Evolutionary conservation across 1,284 basidiomycete genomes (phyloP), one percentile per base, ranked within the genome.

Genomic region (Puccinia novopanici): DNA sequence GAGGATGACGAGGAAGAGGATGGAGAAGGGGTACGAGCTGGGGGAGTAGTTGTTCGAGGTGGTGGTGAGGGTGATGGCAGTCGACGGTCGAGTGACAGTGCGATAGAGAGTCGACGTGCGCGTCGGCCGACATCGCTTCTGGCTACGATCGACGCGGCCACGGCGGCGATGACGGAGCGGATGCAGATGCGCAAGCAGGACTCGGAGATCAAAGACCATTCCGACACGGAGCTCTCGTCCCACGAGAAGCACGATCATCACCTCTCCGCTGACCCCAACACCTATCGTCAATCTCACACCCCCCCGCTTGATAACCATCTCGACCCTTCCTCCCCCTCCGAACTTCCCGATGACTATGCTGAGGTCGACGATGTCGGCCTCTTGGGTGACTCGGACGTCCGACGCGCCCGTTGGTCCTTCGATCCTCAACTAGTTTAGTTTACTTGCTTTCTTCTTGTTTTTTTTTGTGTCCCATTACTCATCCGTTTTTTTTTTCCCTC

Each of bases 101-200:
- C 15, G 22, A 67, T 77, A 10, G 67, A 59, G 40, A 52, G 22
- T 9, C 24, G 76, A 2, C 10, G 22, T 37, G 61, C 50, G 1
- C n/a, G 75, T 10, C 40, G 83, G 40, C 84, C 84, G 13, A 83
- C 83, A 17, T 83, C 82, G 24, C 55, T 85, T 78, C 70, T 85
- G 12, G 84, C 84, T 3, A 85, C 84, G 55, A 84, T 85, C 30
- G 84, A 85, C 61, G 84, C 84, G 19, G 84, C 77, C 30, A 79
- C 77, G 3, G 67, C 76, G 13, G 76, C 76, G 45, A 79, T 79
- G 76, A 61, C 76, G 2, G 76, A 79, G 30, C 50, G 67, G 22
- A 79, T 79, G 65, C 40, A 59, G 37, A 77, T 63, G 22, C 37
- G 37, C n/a, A 54, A 79, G 22, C 48, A 63, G 1, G 54, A 63